Base-by-base conservation (phyloP, 1,139 yeast species). In the Zhuliangozyma parablackwelliae region DNA sequence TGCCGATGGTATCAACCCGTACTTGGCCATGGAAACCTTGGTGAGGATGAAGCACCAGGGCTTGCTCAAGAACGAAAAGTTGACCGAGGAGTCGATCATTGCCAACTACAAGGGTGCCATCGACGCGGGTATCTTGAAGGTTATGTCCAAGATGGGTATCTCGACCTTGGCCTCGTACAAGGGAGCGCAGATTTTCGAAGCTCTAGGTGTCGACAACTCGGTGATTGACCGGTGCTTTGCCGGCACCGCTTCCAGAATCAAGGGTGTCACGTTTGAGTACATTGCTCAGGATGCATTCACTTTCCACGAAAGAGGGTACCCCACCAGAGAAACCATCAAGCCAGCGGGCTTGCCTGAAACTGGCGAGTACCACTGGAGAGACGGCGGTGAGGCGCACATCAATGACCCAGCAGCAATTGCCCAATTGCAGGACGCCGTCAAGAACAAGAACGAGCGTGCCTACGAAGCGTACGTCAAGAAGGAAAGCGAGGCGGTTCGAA, bases 131-230 rank as follows among this genome's bases (percentile, higher is more conserved):
- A 83, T 92, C 49, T 71, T 88, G 56, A 92, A 92, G 69, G 97
- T 92, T 44, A 92, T 92, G 98, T 87, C 97, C 32, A 92, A 92
- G 73, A 92, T 92, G 97, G 98, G 98, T 73, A 92, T 92, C 53
- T 90, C 97, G 29, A 92, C 98, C 27, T 73, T 92, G 60, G 96
- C 97, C 21, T 87, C 96, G 20, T 92, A 92, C 68, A 92, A 92
- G 66, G 98, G 97, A 63, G 98, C 98, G 20, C 98, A 92, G 67
- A 92, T 92, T 56, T 92, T 92, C 59, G 98, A 92, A 65, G 96
- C 96, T 38, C 73, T 92, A 46, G 98, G 98, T 65, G 80, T 92
- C 46, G 97, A 92, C 61, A 89, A 89, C 63, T 80, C 95, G 20
- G 97, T 92, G 35, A 87, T 90, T 52, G 97, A 92, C 69, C 75